Evolutionary conservation across 108 stramenopile genomes (phyloP).

Genomic region (Pseudonitzschia delicatissima): DNA sequence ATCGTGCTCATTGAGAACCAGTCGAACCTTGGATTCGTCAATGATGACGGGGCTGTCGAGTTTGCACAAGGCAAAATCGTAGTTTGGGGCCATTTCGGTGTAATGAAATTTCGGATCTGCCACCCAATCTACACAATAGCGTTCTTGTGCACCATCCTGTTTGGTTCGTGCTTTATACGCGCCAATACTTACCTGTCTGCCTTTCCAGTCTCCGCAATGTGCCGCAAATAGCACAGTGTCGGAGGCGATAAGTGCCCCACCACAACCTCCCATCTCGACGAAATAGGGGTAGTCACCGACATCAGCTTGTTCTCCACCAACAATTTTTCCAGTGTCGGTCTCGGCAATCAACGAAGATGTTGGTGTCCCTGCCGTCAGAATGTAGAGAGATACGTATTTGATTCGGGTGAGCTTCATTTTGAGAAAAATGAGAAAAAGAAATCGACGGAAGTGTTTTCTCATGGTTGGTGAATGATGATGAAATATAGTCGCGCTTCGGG

Average conservation of each 20-base stretch:
- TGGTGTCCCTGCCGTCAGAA: too few species aligned
- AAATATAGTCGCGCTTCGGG: too few species aligned
- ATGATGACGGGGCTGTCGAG: background rate
- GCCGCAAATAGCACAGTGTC: background rate
- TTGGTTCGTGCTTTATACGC: background rate
- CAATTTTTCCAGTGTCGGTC: too few species aligned
- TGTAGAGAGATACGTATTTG: too few species aligned
- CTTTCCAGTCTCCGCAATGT: background rate
- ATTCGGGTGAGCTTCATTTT: too few species aligned
- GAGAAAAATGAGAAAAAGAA: too few species aligned
- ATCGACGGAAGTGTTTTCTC: too few species aligned
- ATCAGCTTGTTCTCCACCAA: background rate
- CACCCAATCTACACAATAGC: background rate
- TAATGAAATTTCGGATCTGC: background rate
- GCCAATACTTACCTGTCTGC: background rate
- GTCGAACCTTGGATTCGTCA: background rate
- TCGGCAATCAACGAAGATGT: too few species aligned
- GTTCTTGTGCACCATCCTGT: background rate
- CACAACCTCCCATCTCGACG: slow-evolving; percentile 1
- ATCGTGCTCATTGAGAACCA: background rate
- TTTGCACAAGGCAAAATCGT: slow-evolving; percentile 8
- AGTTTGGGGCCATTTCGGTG: background rate
- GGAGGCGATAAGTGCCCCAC: background rate
- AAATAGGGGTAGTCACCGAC: slow-evolving; percentile 6
- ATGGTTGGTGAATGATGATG: too few species aligned